These are phyloP conservation scores for Nakazawaea siamensis DNA, from an alignment of 805 yeast genomes.

Conservation along the genomic window DNA sequence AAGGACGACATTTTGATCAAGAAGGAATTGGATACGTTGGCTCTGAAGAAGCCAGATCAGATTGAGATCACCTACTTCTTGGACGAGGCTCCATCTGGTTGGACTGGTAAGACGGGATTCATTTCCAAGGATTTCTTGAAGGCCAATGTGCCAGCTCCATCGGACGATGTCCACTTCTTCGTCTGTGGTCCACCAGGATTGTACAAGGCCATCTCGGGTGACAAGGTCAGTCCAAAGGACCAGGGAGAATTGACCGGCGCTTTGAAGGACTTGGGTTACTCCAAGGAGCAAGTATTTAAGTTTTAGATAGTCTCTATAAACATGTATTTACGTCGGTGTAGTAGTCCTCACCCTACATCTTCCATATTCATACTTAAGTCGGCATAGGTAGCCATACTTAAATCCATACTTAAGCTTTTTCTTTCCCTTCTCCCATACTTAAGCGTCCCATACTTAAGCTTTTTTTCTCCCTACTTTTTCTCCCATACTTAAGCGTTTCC, in stretches of 20 bases:
- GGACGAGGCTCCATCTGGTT: conserved; percentile 46
- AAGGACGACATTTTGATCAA: conserved; percentile 76
- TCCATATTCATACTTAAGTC: too few species aligned
- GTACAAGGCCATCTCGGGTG: conserved; percentile 87
- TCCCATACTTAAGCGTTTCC: too few species aligned
- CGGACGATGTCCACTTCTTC: conserved; percentile 60
- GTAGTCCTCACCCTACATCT: too few species aligned
- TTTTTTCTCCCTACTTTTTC: too few species aligned
- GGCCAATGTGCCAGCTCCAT: conserved; percentile 54
- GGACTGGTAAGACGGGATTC: conserved; percentile 62
- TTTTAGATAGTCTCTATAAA: too few species aligned
- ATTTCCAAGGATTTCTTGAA: conserved; percentile 69
- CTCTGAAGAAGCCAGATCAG: conserved; percentile 65
- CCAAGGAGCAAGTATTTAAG: conserved; percentile 83
- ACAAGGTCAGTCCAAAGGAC: conserved; percentile 82
- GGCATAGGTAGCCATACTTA: too few species aligned
- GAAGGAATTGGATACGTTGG: conserved; percentile 65
- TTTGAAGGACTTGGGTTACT: conserved; percentile 80
- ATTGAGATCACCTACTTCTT: conserved; percentile 73
- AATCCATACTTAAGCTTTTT: too few species aligned
- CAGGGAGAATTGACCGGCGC: conserved; percentile 94
- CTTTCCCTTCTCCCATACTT: too few species aligned
- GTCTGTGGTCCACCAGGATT: conserved; percentile 96
- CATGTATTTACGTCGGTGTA: too few species aligned
- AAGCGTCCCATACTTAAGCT: too few species aligned